Evolutionary conservation across 2,329 filamentous ascomycete species (phyloP).

Genomic region (Epichloe festucae): DNA sequence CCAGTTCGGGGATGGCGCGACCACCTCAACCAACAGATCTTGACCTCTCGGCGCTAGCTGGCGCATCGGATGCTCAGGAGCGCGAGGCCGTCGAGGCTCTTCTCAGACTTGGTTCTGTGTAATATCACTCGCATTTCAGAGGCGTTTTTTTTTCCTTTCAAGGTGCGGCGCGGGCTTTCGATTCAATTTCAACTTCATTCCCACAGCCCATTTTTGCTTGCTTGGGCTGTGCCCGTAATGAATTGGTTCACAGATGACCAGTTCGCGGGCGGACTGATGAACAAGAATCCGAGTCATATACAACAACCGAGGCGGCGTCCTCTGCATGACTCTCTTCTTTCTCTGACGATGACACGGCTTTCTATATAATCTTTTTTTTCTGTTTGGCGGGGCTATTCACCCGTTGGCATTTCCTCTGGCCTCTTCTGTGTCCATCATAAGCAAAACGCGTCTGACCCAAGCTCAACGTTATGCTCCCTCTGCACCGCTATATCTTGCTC

Average conservation of each 20-base stretch:
- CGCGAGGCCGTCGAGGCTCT: slow-evolving; percentile 72
- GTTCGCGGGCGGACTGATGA: slow-evolving; percentile 6
- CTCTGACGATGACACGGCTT: slow-evolving; percentile 21
- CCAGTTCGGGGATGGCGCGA: slow-evolving; percentile 38
- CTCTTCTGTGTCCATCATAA: background rate
- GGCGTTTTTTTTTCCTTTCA: slow-evolving; percentile 4
- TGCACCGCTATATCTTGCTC: background rate
- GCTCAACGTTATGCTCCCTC: background rate
- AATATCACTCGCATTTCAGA: slow-evolving; percentile 29
- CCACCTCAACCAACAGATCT: slow-evolving; percentile 38
- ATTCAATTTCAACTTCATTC: slow-evolving; percentile 1
- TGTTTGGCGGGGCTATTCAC: background rate
- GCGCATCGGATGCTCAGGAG: slow-evolving; percentile 55
- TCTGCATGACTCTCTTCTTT: slow-evolving; percentile 12
- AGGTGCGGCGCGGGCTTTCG: background rate
- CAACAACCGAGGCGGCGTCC: slow-evolving; percentile 20
- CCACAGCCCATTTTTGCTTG: slow-evolving; percentile 2
- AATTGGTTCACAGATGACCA: slow-evolving; percentile 2
- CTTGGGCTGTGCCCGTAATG: slow-evolving; percentile 2
- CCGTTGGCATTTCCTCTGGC: background rate
- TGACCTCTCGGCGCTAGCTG: slow-evolving; percentile 37
- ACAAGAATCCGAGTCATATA: slow-evolving; percentile 17
- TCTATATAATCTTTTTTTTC: slow-evolving; percentile 4
- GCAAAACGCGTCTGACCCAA: too few relatives aligned
- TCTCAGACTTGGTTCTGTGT: slow-evolving; percentile 68